Percentiles rank a stretch among this genome's conserved stretches.
These are phyloP conservation scores for Rhizopus stolonifer DNA, from an alignment of 371 early-diverging fungal species.

Conservation along the genomic window DNA sequence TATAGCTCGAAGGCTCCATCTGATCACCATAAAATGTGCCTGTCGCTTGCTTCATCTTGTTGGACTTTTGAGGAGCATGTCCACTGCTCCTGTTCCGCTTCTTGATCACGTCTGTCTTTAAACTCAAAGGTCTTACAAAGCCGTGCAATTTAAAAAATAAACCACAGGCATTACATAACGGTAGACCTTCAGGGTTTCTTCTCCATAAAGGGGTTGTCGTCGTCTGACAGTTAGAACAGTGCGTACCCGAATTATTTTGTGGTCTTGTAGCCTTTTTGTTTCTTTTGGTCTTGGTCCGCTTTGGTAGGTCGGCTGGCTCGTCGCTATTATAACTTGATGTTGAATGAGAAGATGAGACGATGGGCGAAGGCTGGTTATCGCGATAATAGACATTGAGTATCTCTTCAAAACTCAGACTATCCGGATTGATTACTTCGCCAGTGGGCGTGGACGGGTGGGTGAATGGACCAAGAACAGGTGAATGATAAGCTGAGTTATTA, in stretches of 20 bases:
- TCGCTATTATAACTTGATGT: constrained; percentile 22
- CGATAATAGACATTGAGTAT: constrained; percentile 24
- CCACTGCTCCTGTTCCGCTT: constrained; percentile 71
- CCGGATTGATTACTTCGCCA: constrained; percentile 26
- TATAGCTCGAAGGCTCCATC: no score
- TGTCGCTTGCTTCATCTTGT: not conserved
- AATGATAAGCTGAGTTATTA: constrained; percentile 1
- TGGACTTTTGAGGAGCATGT: no score
- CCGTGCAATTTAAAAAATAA: constrained; percentile 83
- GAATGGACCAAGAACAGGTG: not conserved
- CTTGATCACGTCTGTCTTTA: constrained; percentile 83
- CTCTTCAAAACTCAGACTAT: constrained; percentile 32
- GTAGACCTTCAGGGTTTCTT: constrained; percentile 72
- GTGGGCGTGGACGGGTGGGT: constrained; percentile 2
- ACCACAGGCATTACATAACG: constrained; percentile 69
- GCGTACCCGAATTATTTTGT: constrained; percentile 26
- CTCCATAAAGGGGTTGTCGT: constrained; percentile 97
- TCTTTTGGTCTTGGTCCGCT: not conserved
- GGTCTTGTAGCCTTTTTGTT: not conserved
- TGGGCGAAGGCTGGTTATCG: no score
- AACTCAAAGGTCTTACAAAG: constrained; percentile 75
- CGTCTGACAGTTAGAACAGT: constrained; percentile 90
- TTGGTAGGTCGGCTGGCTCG: constrained; percentile 3
- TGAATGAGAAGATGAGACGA: constrained; percentile 14
- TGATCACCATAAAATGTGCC: not conserved